phyloP scores from a whole-genome alignment of 2,329 filamentous ascomycete species.

The Amauroascus verrucosus region DNA sequence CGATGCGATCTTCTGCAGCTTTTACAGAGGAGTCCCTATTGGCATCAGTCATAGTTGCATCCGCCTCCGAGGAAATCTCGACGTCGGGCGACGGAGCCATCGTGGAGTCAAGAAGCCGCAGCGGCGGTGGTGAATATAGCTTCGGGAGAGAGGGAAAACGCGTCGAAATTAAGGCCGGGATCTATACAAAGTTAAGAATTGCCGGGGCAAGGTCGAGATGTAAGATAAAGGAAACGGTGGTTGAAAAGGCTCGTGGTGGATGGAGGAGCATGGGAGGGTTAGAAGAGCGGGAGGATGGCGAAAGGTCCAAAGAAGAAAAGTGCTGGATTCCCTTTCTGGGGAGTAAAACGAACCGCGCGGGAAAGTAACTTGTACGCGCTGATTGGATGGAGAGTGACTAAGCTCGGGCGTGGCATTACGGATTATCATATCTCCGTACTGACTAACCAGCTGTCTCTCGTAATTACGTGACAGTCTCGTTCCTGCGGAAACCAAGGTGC shows the following conservation, averaged over 20 bases:
- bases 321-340: neutral
- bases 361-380: conserved; percentile 22
- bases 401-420: conserved; percentile 9
- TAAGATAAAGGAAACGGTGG: neutral
- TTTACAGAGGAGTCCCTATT: conserved; percentile 28
- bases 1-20: conserved; percentile 29
- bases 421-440: conserved; percentile 10
- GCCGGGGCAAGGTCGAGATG: neutral
- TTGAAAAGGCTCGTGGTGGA: neutral
- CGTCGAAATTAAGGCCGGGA: neutral
- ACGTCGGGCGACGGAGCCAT: conserved; percentile 35
- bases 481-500: neutral
- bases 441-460: neutral
- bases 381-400: conserved; percentile 26
- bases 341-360: neutral
- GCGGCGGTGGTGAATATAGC: neutral
- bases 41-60: conserved; percentile 40
- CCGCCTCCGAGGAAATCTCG: conserved; percentile 36
- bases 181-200: neutral
- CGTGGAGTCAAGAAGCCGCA: conserved; percentile 8
- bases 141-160: neutral
- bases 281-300: neutral
- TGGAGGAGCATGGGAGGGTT: neutral
- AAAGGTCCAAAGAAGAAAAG: neutral
- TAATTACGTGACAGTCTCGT: neutral